A percentile compares a stretch with the other conserved stretches of the same genome.
Conservation (phyloP, 208 protist genomes). For the Entamoeba moshkovskii region DNA sequence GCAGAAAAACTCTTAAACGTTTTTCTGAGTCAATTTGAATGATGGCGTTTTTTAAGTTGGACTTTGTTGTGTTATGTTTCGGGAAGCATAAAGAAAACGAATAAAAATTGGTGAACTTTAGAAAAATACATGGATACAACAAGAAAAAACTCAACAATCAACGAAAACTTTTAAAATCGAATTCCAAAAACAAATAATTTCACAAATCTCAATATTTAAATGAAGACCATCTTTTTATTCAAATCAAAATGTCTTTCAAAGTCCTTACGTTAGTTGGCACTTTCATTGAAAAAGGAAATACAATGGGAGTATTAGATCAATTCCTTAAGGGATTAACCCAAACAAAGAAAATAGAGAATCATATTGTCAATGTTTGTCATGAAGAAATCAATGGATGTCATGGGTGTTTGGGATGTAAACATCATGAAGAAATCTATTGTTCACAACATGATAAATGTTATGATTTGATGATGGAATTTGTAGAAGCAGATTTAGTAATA, state of each 20-base stretch:
- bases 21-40: too few relatives aligned
- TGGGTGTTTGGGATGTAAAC: background rate
- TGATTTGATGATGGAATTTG: background rate
- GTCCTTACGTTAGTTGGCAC: background rate
- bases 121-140: too few relatives aligned
- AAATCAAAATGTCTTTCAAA: background rate
- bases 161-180: too few relatives aligned
- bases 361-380: background rate
- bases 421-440: background rate
- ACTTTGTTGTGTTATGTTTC: too few relatives aligned
- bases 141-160: too few relatives aligned
- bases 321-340: background rate
- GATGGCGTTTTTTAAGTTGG: too few relatives aligned
- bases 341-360: background rate
- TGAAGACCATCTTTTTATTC: too few relatives aligned
- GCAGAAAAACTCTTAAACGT: too few relatives aligned
- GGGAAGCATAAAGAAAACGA: too few relatives aligned
- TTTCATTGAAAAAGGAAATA: background rate
- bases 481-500: background rate
- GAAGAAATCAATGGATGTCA: background rate
- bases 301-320: background rate
- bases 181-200: too few relatives aligned
- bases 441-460: background rate
- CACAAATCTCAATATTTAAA: too few relatives aligned
- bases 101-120: too few relatives aligned